Base-by-base conservation (phyloP, 805 yeast species). In the Wickerhamiella siamensis region DNA sequence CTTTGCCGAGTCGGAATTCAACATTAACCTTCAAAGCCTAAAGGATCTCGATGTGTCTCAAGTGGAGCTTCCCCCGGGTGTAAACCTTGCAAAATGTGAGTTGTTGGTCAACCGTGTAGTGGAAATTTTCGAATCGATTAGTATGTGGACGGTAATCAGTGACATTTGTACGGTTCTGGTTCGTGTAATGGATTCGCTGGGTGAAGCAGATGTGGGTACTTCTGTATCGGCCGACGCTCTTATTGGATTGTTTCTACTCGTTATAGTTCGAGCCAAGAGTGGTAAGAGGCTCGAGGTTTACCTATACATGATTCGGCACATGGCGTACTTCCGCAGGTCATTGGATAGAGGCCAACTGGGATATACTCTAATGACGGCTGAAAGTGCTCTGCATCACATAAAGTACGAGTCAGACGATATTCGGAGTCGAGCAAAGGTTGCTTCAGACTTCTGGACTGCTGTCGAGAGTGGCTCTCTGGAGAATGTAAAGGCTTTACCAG, bases 351-450 rank as follows among this genome's bases (percentile, higher is more conserved):
- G 53, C 5, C 43, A 47, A 17, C 31, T 49, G 20, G 43, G 51
- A 9, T 88, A 88, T 56, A 77, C 86, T 1, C 49, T 84, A 12
- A 79, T 94, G 36, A 83, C 94, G 4, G 64, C 86, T 35, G 94
- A 86, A 51, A 94, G 86, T 0, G 93, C 83, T 0, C 53, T 83
- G 6, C 73, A 63, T 43, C 88, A 79, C 52, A 63, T 84, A n/a
- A 60, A 60, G 27, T 60, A 67, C 9, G 69, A 68, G 37, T 36
- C 61, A 6, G 59, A 60, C 1, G 54, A 58, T 3, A 57, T 79
- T 38, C 52, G 60, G 3, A 44, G 51, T 1, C 54, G 63, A 9
- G 74, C 87, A 0, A 54, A 54, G 2, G 53, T 52, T 1, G 83
- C 83, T 56, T 56, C 57, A 34, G 54, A 55, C n/a, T 61, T 78